Evolutionary conservation across 2,329 filamentous ascomycete species (phyloP).

Genomic region (Ceratocystis destructans): DNA sequence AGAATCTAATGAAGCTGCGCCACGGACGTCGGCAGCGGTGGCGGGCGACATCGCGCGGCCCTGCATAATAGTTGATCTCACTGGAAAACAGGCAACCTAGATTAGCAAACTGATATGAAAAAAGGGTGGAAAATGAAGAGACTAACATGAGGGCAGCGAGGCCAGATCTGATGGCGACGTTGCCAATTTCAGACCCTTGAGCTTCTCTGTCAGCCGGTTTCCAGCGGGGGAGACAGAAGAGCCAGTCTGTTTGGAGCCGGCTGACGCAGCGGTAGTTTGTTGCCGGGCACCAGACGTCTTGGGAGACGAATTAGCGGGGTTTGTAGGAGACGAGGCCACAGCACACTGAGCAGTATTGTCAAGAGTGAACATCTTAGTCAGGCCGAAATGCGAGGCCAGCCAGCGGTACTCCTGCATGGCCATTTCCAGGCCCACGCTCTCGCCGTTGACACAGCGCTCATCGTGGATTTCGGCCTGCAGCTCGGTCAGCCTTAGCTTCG

Average conservation of each 20-base stretch:
- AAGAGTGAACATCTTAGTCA: constrained; percentile 25
- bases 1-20: constrained; percentile 14
- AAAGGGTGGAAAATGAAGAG: background rate
- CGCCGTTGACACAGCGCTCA: constrained; percentile 59
- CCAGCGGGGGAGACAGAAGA: background rate
- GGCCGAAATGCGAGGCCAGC: constrained; percentile 70
- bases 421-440: constrained; percentile 76
- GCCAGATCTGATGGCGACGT: constrained; percentile 19
- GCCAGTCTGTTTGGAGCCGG: background rate
- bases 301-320: background rate
- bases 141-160: constrained; percentile 16
- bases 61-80: constrained; percentile 18
- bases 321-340: background rate
- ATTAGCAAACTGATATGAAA: constrained; percentile 1
- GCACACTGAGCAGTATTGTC: constrained; percentile 20
- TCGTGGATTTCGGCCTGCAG: constrained; percentile 62
- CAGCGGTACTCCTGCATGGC: constrained; percentile 69
- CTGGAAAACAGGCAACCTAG: background rate
- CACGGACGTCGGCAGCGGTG: constrained; percentile 10
- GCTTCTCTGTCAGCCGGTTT: constrained; percentile 17
- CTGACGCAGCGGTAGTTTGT: background rate
- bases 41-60: constrained; percentile 17
- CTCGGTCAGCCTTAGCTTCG: constrained; percentile 63
- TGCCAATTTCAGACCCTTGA: constrained; percentile 18
- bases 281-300: background rate